These are phyloP conservation scores for Neckera pumila DNA, from an alignment of 225 moss, liverwort and hornwort genomes.

Conservation along the genomic window DNA sequence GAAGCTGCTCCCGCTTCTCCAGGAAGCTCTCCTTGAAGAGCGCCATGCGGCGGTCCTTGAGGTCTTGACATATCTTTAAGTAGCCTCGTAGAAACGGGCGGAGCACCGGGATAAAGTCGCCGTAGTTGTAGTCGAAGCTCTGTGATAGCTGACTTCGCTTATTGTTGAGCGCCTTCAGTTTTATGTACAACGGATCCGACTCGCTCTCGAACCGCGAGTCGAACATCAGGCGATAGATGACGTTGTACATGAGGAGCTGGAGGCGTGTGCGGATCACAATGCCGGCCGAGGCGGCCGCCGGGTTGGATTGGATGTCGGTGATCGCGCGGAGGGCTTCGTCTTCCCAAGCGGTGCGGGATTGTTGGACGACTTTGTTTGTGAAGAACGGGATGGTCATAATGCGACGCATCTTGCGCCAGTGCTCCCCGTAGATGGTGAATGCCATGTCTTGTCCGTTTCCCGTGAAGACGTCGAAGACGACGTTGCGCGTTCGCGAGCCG, in stretches of 20 bases:
- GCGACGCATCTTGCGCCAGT: constrained; percentile 38
- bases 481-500: constrained; percentile 25
- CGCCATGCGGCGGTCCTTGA: constrained; percentile 24
- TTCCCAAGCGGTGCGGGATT: constrained; percentile 17
- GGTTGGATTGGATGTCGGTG: constrained; percentile 14
- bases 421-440: constrained; percentile 32
- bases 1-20: constrained; percentile 20
- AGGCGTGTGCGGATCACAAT: constrained; percentile 22
- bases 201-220: constrained; percentile 31
- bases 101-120: constrained; percentile 28
- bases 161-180: constrained; percentile 20
- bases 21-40: constrained; percentile 37
- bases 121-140: constrained; percentile 39
- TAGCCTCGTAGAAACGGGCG: constrained; percentile 24
- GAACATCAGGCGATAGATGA: constrained; percentile 41
- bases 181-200: constrained; percentile 13
- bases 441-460: constrained; percentile 41
- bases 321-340: constrained; percentile 18
- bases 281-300: constrained; percentile 15
- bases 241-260: constrained; percentile 49
- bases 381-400: constrained; percentile 45
- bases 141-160: constrained; percentile 16
- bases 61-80: constrained; percentile 11
- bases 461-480: constrained; percentile 35
- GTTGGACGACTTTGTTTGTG: constrained; percentile 37